Evolutionary conservation across 1,139 yeast species (phyloP), one percentile per base, ranked within the genome.

Genomic region (Tardiomyces depauwii): DNA sequence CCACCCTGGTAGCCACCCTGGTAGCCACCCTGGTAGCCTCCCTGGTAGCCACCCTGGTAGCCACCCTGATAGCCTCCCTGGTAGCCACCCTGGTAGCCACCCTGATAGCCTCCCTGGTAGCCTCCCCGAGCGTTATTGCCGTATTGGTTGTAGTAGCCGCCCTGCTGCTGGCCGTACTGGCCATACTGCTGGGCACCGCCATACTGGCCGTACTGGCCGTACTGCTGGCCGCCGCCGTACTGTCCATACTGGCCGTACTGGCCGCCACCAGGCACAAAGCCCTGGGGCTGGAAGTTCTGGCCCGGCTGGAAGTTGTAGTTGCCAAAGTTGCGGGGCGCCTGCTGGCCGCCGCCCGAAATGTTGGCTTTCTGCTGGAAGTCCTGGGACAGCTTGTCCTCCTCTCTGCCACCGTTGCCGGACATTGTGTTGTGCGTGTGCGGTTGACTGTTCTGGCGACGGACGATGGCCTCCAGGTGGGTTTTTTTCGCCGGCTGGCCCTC

Each of bases 281-380:
- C n/a, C 45, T 53, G 54, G 66, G 56, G 57, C 45, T 64, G 49
- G 57, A 56, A 19, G 53, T 39, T n/a, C 44, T 53, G 53, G 18
- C 55, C 58, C 7, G 58, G 57, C 18, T 52, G 44, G 51, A 60
- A 60, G 41, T 48, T 53, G 52, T 54, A 55, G 43, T 52, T 49
- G 47, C 33, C 33, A 59, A 51, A 55, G 51, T 49, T 57, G 55
- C 44, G 57, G 57, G 51, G 49, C 45, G 44, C 45, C 50, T 51
- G 50, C 43, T 53, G 58, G 49, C 62, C 53, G 51, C 56, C 59
- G 52, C 36, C 49, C 53, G 42, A 57, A 62, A 38, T 61, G 30
- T 48, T 47, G 42, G 72, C 67, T 52, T 76, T 63, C 55, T 77
- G 73, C 53, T 74, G 76, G 57, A 80, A 65, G 58, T 76, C 77